These are phyloP conservation scores for Fistulinella prunicolor DNA, from an alignment of 768 basidiomycete genomes.

Conservation along the genomic window DNA sequence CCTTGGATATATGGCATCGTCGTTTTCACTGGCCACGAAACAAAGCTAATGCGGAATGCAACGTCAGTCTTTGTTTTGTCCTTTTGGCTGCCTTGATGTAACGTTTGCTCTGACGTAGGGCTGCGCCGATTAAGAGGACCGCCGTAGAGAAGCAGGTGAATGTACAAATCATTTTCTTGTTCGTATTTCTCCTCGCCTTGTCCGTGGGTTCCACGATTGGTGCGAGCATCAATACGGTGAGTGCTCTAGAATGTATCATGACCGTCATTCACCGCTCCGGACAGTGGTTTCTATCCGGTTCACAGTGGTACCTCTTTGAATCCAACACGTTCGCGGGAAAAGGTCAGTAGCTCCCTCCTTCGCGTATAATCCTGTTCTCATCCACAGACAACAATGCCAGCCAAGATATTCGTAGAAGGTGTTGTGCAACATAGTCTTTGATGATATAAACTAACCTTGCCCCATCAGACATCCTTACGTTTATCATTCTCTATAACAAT, in stretches of 20 bases:
- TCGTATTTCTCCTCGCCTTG: slow-evolving; percentile 80
- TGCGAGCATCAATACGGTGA: slow-evolving; percentile 76
- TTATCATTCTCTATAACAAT: slow-evolving; percentile 99
- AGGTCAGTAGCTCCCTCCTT: slow-evolving; percentile 43
- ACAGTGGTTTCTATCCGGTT: slow-evolving; percentile 80
- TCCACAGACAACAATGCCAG: slow-evolving; percentile 34
- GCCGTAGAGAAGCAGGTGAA: slow-evolving; percentile 97
- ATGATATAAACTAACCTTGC: slow-evolving; percentile 8
- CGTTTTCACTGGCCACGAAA: slow-evolving; percentile 97
- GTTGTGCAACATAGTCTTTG: slow-evolving; percentile 1
- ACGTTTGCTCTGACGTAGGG: slow-evolving; percentile 45
- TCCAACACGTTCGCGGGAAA: slow-evolving; percentile 54
- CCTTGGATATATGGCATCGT: slow-evolving; percentile 94
- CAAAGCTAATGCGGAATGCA: slow-evolving; percentile 96
- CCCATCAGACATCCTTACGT: slow-evolving; percentile 84
- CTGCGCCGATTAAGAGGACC: slow-evolving; percentile 95
- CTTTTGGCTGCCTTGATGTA: background rate
- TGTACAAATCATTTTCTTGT: slow-evolving; percentile 92
- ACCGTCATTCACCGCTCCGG: background rate
- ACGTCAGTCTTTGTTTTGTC: slow-evolving; percentile 58
- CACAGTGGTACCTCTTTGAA: slow-evolving; percentile 90
- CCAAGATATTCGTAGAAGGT: slow-evolving; percentile 83
- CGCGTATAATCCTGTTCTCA: background rate
- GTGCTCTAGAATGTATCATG: slow-evolving; percentile 17
- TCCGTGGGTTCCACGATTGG: slow-evolving; percentile 92